Evolutionary conservation across 1,284 basidiomycete species (phyloP), one percentile per base, ranked within the genome.

Genomic region (Tilletia caries): DNA sequence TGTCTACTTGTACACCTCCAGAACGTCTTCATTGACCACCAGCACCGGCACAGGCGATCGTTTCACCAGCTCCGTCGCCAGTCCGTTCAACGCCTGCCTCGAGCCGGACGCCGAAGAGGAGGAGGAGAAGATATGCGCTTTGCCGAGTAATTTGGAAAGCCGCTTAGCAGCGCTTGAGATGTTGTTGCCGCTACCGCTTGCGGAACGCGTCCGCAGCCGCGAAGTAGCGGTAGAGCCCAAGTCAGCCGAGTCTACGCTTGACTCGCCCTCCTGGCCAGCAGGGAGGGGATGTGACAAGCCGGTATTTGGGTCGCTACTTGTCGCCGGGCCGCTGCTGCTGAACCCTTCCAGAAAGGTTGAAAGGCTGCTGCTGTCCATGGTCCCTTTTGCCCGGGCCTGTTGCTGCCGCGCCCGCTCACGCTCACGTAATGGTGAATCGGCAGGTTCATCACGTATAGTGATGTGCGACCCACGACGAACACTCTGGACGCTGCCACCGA

Each of bases 121-220:
- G 4, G 58, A 23, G 13, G 58, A 62, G 58, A 37, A 37, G 2
- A 62, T 13, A 23, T 20, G 10, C 58, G 33, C 6, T 23, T 62
- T 62, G 32, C 58, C 58, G 32, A 62, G 58, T 3, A 62, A 23
- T 23, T 62, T 62, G 58, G 58, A 62, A 23, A 62, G 27, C 18
- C 58, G 27, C 32, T 32, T 33, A 13, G 10, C 32, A 20, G 58
- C 58, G 23, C 54, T 15, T 20, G 13, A 15, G 54, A 32, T 27
- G 54, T 10, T 27, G 8, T 27, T 15, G 8, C 54, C 23, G 27
- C 54, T 27, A 13, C 54, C 23, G 25, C 15, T 60, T 32, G 13
- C 54, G 6, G 25, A 18, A 1, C 27, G 13, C 20, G 29, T 60
- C 20, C n/a, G 48, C 1, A 50, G 20, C 10, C 48, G 20, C 8